A percentile compares a stretch with the other conserved stretches of the same genome.
These are phyloP conservation scores for Aureobasidium sp. DNA, from an alignment of 2,329 filamentous ascomycete species.

Conservation along the genomic window DNA sequence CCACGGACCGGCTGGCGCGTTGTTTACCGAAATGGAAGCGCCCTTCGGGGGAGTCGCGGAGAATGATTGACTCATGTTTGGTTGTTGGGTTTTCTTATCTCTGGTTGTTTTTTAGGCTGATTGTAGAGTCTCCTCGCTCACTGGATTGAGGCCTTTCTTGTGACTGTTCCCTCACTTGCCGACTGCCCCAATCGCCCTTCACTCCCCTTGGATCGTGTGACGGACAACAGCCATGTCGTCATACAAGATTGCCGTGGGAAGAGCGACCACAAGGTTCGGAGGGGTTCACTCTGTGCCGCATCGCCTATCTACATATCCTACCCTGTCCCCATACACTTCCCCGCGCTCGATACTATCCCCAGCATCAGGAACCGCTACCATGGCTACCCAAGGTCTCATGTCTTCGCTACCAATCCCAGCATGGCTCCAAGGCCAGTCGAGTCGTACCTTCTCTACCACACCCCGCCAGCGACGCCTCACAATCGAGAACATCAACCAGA, in stretches of 20 bases:
- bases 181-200: background rate
- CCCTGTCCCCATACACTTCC: background rate
- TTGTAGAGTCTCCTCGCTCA: background rate
- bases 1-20: background rate
- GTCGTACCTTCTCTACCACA: constrained; percentile 8
- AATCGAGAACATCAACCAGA: constrained; percentile 83
- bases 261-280: constrained; percentile 1
- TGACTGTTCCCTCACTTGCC: background rate
- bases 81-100: background rate
- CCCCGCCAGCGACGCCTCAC: constrained; percentile 39
- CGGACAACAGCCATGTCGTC: background rate
- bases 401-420: background rate
- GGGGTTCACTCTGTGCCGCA: background rate
- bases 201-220: background rate
- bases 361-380: background rate
- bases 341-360: background rate
- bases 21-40: background rate
- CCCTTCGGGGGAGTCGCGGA: background rate
- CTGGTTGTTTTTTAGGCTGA: constrained; percentile 3
- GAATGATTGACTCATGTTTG: background rate
- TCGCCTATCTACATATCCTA: constrained; percentile 7
- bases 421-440: background rate
- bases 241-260: constrained; percentile 3
- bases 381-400: background rate
- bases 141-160: background rate